A percentile compares a stretch with the other conserved stretches of the same genome.
These are phyloP conservation scores for Funneliformis caledonium DNA, from an alignment of 371 early-diverging fungal species.

Conservation along the genomic window DNA sequence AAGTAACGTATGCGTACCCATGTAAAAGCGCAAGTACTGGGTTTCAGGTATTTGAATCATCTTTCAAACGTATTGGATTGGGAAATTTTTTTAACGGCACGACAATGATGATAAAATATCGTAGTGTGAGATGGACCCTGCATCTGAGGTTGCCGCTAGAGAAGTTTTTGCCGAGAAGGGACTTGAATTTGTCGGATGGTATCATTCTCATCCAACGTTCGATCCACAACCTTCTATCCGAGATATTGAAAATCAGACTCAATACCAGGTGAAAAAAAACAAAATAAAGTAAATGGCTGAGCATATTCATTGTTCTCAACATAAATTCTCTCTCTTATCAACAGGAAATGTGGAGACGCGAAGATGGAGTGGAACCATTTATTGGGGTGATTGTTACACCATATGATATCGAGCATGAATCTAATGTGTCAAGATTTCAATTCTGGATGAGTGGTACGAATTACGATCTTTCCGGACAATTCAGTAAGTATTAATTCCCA, in stretches of 20 bases:
- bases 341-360: slow-evolving; percentile 66
- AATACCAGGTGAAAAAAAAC: slow-evolving; percentile 67
- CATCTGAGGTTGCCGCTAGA: slow-evolving; percentile 77
- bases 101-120: slow-evolving; percentile 26
- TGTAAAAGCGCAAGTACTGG: slow-evolving; percentile 73
- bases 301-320: not conserved
- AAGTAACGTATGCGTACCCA: slow-evolving; percentile 67
- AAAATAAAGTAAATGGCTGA: slow-evolving; percentile 16
- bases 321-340: slow-evolving; percentile 1
- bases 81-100: not conserved
- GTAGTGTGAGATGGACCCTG: slow-evolving; percentile 85
- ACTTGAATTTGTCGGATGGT: slow-evolving; percentile 88
- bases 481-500: slow-evolving; percentile 42
- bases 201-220: slow-evolving; percentile 89
- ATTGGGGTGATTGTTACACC: slow-evolving; percentile 82
- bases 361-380: slow-evolving; percentile 79
- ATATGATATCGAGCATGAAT: slow-evolving; percentile 59
- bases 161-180: slow-evolving; percentile 72
- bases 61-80: not conserved
- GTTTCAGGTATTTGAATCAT: slow-evolving; percentile 57
- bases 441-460: slow-evolving; percentile 58
- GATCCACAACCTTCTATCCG: slow-evolving; percentile 81
- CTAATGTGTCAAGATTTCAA: slow-evolving; percentile 63
- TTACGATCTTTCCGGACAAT: slow-evolving; percentile 46
- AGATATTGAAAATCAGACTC: slow-evolving; percentile 84